Percentiles rank a stretch among this genome's conserved stretches.
phyloP scores from a whole-genome alignment of 192 early-diverging fungal species.

The Linnemannia elongata region DNA sequence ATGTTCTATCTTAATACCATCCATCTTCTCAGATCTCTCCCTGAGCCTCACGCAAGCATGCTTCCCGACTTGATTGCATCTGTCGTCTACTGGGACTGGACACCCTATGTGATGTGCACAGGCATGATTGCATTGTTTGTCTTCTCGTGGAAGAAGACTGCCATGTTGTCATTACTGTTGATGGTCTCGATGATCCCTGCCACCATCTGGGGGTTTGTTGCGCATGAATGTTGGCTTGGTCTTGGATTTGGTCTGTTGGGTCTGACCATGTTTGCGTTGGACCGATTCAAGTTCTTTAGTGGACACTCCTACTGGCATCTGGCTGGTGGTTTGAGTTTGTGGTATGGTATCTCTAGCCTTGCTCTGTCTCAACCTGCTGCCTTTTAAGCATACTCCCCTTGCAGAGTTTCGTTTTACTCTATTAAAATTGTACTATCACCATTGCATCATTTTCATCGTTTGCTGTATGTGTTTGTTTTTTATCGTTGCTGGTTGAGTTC shows the following conservation, averaged over 20 bases:
- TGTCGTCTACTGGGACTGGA: constrained; percentile 31
- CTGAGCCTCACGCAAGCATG: constrained; percentile 34
- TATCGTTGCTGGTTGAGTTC: no score
- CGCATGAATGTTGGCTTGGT: constrained; percentile 38
- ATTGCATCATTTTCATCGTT: neutral
- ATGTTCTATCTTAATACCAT: constrained; percentile 59
- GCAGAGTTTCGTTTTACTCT: neutral
- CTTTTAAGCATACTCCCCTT: neutral
- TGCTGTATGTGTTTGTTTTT: no score
- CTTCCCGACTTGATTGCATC: constrained; percentile 31
- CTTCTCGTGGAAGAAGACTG: constrained; percentile 51
- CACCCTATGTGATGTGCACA: constrained; percentile 35
- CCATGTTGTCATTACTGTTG: constrained; percentile 54
- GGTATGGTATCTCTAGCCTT: constrained; percentile 40
- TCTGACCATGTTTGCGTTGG: constrained; percentile 46
- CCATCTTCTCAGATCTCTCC: constrained; percentile 32
- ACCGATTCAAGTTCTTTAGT: constrained; percentile 51
- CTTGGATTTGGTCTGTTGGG: constrained; percentile 41
- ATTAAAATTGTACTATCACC: neutral
- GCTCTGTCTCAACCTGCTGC: constrained; percentile 26
- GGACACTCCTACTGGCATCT: constrained; percentile 52
- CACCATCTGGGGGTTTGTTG: constrained; percentile 48
- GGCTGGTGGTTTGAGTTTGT: constrained; percentile 43
- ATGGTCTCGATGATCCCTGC: constrained; percentile 55
- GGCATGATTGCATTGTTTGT: constrained; percentile 39